Conservation (phyloP, 768 basidiomycete species). For the Lentinula lateritia region DNA sequence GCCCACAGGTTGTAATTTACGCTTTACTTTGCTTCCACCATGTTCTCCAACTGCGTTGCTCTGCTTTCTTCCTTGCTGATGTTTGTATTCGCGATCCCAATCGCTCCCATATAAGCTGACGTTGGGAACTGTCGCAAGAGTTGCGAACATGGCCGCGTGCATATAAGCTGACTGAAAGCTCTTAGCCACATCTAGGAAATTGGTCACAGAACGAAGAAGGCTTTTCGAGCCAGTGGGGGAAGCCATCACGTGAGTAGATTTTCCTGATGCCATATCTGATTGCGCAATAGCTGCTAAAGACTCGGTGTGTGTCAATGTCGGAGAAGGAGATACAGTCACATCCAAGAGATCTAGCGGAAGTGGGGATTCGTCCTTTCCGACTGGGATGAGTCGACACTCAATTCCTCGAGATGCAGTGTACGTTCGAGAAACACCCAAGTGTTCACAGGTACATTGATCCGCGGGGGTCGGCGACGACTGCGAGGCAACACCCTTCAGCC, state of each 20-base stretch:
- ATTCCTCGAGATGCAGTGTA: background rate
- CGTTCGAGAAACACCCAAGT: background rate
- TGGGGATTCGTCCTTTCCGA: background rate
- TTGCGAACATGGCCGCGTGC: constrained; percentile 44
- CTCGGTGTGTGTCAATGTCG: background rate
- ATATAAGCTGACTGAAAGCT: constrained; percentile 57
- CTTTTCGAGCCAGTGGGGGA: background rate
- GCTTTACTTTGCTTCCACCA: background rate
- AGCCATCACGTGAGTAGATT: background rate
- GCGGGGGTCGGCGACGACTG: background rate
- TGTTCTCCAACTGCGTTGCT: background rate
- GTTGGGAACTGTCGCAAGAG: constrained; percentile 23
- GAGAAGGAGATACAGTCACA: background rate
- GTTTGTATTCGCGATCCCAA: constrained; percentile 1
- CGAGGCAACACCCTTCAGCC: background rate
- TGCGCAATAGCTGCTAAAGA: background rate
- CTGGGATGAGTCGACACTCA: background rate
- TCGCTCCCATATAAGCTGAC: background rate
- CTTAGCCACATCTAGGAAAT: constrained; percentile 40
- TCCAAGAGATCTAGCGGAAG: background rate
- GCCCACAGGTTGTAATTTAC: constrained; percentile 29
- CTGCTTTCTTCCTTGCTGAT: constrained; percentile 8
- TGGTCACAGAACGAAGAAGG: background rate
- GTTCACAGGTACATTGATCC: background rate
- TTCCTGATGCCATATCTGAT: background rate